Base-by-base conservation (phyloP, 345 rosid genomes). In the Populus simonii region DNA sequence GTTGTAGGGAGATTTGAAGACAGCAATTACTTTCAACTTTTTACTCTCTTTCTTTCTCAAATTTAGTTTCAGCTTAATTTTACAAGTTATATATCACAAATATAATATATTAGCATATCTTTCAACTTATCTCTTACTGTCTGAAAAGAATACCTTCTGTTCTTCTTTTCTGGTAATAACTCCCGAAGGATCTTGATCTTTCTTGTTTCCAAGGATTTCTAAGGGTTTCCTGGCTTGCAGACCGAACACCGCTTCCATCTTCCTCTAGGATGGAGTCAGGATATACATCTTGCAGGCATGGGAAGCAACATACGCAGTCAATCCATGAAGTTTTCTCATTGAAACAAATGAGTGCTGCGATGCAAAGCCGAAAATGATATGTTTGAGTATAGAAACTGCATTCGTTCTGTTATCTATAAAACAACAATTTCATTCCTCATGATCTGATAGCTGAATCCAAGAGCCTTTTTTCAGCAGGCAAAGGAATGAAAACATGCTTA, bases 311-410 rank as follows among this genome's bases (percentile, higher is more conserved):
- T 38, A 29, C 1, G 83, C 67, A 20, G 63, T 74, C 69, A 80
- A 29, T 61, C 84, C 81, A 35, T 62, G 74, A 25, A 70, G 63
- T 82, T 72, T 57, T 4, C 73, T 71, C 85, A n/a, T 83, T 1
- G 88, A 68, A 68, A 85, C 79, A 69, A 75, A 78, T 7, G 78
- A 70, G 43, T 80, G 90, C 87, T 87, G 88, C 80, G 74, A 80
- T 17, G 8, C 51, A 22, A 6, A 5, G 36, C 33, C n/a, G 51
- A 47, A 47, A 47, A 13, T 47, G 51, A 3, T 0, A 3, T 47
- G 51, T 47, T 47, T 47, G 1, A 47, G 13, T 47, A 47, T 15
- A 47, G 51, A 47, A 47, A 29, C 20, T 33, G 2, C 3, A 17
- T 18, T 51, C 2, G 17, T 22, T n/a, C 12, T 23, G 62, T 1